Evolutionary conservation across 1,284 basidiomycete genomes (phyloP).

Genomic region (Moniliophthora roreri): DNA sequence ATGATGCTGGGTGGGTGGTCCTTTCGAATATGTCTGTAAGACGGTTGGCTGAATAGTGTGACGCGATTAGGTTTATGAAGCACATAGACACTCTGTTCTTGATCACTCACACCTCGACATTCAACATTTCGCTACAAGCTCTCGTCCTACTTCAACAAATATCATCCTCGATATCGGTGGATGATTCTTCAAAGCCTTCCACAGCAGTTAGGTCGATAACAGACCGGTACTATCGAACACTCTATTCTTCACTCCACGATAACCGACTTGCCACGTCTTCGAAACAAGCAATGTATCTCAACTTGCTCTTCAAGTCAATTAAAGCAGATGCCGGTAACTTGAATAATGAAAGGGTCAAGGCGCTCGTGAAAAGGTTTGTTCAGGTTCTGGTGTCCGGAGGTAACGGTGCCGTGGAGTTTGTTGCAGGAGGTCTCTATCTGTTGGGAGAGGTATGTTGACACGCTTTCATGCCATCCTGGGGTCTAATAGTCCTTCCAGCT

Average conservation of each 20-base stretch:
- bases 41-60: slow-evolving; percentile 6
- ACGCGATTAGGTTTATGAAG: slow-evolving; percentile 76
- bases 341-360: slow-evolving; percentile 63
- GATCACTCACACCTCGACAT: slow-evolving; percentile 92
- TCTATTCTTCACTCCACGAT: slow-evolving; percentile 91
- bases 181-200: slow-evolving; percentile 35
- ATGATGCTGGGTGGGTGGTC: slow-evolving; percentile 46
- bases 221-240: slow-evolving; percentile 88
- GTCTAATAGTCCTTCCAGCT: slow-evolving; percentile 46
- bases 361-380: slow-evolving; percentile 85
- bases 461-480: neutral
- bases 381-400: slow-evolving; percentile 77
- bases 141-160: slow-evolving; percentile 93
- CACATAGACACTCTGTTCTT: slow-evolving; percentile 95
- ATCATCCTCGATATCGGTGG: slow-evolving; percentile 44
- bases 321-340: slow-evolving; percentile 66
- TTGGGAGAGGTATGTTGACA: slow-evolving; percentile 62
- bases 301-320: slow-evolving; percentile 91
- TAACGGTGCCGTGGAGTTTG: slow-evolving; percentile 81
- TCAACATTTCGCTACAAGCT: slow-evolving; percentile 96
- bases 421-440: slow-evolving; percentile 84
- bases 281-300: slow-evolving; percentile 98
- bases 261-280: slow-evolving; percentile 79
- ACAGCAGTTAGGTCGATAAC: slow-evolving; percentile 54
- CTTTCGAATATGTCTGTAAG: neutral